Conservation (phyloP, 495 filamentous ascomycete species). For the Cladorrhinum samala region DNA sequence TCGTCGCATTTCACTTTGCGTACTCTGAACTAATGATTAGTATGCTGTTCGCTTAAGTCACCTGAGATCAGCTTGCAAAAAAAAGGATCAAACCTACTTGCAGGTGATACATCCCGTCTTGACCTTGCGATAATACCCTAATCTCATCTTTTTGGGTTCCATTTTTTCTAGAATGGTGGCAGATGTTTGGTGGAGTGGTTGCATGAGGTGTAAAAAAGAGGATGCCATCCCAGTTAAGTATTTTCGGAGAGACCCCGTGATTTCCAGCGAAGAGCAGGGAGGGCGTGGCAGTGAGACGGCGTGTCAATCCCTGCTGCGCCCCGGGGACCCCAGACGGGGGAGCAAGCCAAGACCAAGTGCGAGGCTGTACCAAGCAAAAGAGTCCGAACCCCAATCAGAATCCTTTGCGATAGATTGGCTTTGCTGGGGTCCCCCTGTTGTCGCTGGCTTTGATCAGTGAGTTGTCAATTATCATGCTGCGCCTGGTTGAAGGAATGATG, state of each 20-base stretch:
- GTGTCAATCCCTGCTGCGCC: background rate
- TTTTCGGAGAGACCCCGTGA: background rate
- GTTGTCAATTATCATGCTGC: too few relatives aligned
- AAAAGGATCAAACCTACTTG: too few relatives aligned
- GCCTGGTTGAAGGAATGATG: too few relatives aligned
- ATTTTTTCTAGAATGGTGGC: background rate
- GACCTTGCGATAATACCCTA: conserved; percentile 11
- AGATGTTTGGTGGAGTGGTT: too few relatives aligned
- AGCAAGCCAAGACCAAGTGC: background rate
- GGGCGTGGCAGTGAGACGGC: background rate
- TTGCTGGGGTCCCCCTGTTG: too few relatives aligned
- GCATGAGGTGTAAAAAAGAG: too few relatives aligned
- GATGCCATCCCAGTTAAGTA: background rate
- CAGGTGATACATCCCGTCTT: conserved; percentile 18
- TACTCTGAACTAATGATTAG: too few relatives aligned
- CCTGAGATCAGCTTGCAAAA: too few relatives aligned
- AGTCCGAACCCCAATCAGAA: background rate
- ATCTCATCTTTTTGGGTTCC: background rate
- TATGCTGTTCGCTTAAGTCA: too few relatives aligned
- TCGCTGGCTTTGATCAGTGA: too few relatives aligned
- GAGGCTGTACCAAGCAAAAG: background rate
- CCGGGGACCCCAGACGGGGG: background rate
- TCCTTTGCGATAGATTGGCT: background rate
- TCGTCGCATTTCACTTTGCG: conserved; percentile 52
- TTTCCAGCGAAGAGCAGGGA: background rate